phyloP scores from a whole-genome alignment of 2,329 filamentous ascomycete species.

The Fusarium zealandicum region DNA sequence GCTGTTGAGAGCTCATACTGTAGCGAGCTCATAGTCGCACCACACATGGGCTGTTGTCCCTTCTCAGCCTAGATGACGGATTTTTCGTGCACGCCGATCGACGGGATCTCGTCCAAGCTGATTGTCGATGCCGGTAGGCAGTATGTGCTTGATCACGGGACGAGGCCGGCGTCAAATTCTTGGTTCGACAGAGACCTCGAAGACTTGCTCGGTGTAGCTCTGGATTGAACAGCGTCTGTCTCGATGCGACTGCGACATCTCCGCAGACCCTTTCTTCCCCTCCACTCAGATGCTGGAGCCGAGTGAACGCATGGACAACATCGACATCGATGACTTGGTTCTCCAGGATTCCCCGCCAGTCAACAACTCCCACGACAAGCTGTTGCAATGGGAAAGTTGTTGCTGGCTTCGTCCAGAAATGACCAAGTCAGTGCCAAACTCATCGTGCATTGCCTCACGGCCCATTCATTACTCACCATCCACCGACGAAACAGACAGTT shows the following conservation, averaged over 20 bases:
- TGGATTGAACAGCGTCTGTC: slow-evolving; percentile 11
- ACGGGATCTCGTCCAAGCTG: slow-evolving; percentile 36
- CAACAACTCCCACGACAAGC: slow-evolving; percentile 21
- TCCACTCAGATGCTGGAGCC: not conserved
- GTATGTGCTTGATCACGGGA: slow-evolving; percentile 19
- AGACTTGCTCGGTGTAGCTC: slow-evolving; percentile 10
- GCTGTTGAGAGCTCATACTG: slow-evolving; percentile 38
- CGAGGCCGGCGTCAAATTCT: too few species aligned
- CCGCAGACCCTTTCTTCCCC: slow-evolving; percentile 3
- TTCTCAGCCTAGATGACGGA: slow-evolving; percentile 32
- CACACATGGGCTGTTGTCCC: slow-evolving; percentile 40
- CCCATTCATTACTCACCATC: slow-evolving; percentile 29
- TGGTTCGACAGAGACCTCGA: too few species aligned
- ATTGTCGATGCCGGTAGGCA: slow-evolving; percentile 31
- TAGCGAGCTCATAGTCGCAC: slow-evolving; percentile 40
- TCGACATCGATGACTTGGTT: slow-evolving; percentile 1
- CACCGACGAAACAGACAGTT: slow-evolving; percentile 17
- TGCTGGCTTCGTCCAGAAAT: slow-evolving; percentile 34
- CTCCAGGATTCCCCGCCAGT: slow-evolving; percentile 25
- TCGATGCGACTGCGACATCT: not conserved
- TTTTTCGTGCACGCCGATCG: slow-evolving; percentile 34
- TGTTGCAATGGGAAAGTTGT: slow-evolving; percentile 16
- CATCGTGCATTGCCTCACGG: slow-evolving; percentile 12
- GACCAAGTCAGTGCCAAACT: slow-evolving; percentile 7
- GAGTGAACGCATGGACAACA: slow-evolving; percentile 2